phyloP scores from a whole-genome alignment of 176 grass and related monocot species.

The Tuctoria greenei region DNA sequence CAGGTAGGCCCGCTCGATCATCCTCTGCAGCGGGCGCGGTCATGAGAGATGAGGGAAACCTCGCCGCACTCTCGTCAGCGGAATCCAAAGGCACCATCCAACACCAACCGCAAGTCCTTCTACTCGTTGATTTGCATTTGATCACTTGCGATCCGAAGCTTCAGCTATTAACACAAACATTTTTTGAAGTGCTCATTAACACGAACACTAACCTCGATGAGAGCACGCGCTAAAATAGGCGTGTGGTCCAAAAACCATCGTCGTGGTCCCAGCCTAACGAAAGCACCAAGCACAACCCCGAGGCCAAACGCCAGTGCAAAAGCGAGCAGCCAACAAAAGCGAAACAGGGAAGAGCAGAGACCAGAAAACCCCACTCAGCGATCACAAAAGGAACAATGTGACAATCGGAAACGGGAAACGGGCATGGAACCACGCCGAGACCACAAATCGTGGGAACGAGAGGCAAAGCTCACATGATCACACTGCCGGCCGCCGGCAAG shows the following conservation, averaged over 20 bases:
- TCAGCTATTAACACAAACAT: too few relatives aligned
- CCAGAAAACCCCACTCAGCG: not conserved
- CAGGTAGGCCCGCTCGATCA: not conserved
- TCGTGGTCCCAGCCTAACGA: not conserved
- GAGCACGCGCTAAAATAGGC: conserved; percentile 10
- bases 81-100: not conserved
- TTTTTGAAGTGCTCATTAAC: too few relatives aligned
- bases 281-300: not conserved
- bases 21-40: not conserved
- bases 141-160: not conserved
- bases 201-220: not conserved
- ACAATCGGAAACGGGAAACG: not conserved
- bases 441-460: not conserved
- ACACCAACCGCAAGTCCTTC: not conserved
- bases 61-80: not conserved
- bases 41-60: too few relatives aligned
- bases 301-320: not conserved
- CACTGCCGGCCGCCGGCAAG: not conserved
- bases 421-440: not conserved
- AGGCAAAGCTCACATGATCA: conserved; percentile 20
- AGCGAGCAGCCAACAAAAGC: not conserved
- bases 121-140: not conserved
- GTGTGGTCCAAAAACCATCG: not conserved
- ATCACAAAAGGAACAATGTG: not conserved
- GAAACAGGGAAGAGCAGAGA: not conserved